phyloP scores from a whole-genome alignment of 352 stramenopile species.

The Globisporangium paroecandrum region DNA sequence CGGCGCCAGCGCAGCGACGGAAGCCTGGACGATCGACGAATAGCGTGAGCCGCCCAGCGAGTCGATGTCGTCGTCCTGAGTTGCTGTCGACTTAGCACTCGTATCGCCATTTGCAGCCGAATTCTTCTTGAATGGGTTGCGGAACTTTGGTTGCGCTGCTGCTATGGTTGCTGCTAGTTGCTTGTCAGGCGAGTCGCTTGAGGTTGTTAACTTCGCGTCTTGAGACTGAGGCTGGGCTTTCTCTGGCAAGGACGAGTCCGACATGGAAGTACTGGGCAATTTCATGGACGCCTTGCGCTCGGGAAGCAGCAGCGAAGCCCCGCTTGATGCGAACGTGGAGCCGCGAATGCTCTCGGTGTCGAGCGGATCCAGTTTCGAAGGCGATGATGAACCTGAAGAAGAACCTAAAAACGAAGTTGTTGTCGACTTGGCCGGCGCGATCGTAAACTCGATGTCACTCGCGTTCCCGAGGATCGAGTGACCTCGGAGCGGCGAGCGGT shows the following conservation, averaged over 20 bases:
- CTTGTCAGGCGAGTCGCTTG: slow-evolving; percentile 1
- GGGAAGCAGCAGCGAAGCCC: not conserved
- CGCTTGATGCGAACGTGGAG: not conserved
- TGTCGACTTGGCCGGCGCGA: not conserved
- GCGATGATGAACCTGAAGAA: not conserved
- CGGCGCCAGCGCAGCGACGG: not conserved
- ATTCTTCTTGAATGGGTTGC: slow-evolving; percentile 16
- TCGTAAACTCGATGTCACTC: not conserved
- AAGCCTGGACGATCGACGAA: not conserved
- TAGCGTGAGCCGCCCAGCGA: not conserved
- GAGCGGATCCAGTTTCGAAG: slow-evolving; percentile 14
- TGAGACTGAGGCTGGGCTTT: slow-evolving; percentile 7
- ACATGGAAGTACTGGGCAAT: not conserved
- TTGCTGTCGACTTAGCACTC: not conserved
- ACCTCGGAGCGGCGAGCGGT: slow-evolving; percentile 3
- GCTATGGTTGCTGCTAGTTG: not conserved
- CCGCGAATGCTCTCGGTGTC: slow-evolving; percentile 9
- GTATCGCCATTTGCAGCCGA: not conserved
- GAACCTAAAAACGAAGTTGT: not conserved
- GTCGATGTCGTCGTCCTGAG: slow-evolving; percentile 5
- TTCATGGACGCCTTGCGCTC: slow-evolving; percentile 10
- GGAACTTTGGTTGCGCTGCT: slow-evolving; percentile 9
- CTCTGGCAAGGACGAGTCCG: not conserved
- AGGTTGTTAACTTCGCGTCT: not conserved
- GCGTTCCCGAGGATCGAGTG: not conserved